Evolutionary conservation across 2,329 filamentous ascomycete genomes (phyloP).

Genomic region (Aspergillus intermedius): DNA sequence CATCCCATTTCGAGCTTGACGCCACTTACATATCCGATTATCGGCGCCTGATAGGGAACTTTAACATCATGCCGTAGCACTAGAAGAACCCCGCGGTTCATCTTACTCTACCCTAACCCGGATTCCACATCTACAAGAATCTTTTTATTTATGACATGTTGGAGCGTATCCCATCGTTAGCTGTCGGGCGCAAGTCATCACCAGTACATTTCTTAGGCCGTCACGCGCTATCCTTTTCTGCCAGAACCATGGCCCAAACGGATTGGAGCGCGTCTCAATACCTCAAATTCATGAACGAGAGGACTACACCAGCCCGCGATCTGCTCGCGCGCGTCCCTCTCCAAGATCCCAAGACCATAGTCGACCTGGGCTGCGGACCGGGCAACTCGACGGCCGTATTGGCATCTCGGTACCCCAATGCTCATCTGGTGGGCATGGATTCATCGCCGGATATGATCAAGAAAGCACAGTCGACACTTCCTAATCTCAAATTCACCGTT

Average conservation of each 20-base stretch:
- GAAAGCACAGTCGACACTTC: conserved; percentile 39
- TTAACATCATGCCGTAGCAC: too few species aligned
- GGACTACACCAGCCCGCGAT: conserved; percentile 49
- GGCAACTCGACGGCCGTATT: conserved; percentile 53
- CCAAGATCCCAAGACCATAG: conserved; percentile 37
- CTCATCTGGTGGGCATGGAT: conserved; percentile 48
- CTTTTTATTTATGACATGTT: too few species aligned
- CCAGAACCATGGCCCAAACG: neutral
- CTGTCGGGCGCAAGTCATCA: too few species aligned
- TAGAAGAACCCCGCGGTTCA: too few species aligned
- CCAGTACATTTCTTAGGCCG: too few species aligned
- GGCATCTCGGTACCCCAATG: conserved; percentile 41
- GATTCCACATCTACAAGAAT: too few species aligned
- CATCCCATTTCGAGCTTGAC: too few species aligned
- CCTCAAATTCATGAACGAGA: conserved; percentile 49
- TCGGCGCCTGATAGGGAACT: too few species aligned
- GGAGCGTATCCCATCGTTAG: too few species aligned
- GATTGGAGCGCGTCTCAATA: conserved; percentile 53
- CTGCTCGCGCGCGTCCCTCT: conserved; percentile 46
- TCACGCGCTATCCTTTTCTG: too few species aligned
- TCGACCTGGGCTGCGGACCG: conserved; percentile 57
- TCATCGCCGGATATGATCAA: conserved; percentile 51
- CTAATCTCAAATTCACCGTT: conserved; percentile 40
- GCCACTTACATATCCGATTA: too few species aligned
- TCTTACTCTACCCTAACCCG: too few species aligned